Evolutionary conservation across 805 yeast species (phyloP), one percentile per base, ranked within the genome.

Genomic region (Teunomyces aglyptinius): DNA sequence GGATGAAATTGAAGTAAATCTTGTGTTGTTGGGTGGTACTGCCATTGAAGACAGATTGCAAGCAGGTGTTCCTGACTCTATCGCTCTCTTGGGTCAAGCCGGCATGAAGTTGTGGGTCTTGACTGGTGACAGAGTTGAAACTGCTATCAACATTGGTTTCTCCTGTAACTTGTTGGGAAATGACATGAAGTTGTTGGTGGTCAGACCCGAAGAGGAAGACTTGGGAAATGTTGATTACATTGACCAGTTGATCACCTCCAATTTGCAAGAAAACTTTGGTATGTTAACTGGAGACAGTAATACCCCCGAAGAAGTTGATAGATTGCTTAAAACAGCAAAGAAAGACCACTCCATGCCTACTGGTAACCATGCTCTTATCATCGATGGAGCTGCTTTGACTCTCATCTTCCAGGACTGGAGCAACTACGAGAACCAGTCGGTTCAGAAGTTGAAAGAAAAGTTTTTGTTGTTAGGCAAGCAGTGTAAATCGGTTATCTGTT

Each of bases 101-200:
- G 94, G 95, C 61, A 84, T 87, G 46, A 87, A 87, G 63, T 68
- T 87, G 44, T 87, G 95, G 95, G 94, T 87, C 40, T 71, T 87
- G 41, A 87, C 95, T 2, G 95, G 95, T 68, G 95, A 87, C 64
- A 86, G 85, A 64, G 88, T 87, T n/a, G 95, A 87, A 65, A 87
- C 95, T 27, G 95, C 94, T 10, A 86, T 87, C 55, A 87, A 87
- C 58, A 87, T 87, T 71, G 95, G 94, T 3, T 87, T 87, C 60
- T 85, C 91, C 2, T 87, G 95, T 76, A 87, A 87, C 57, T 68
- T 87, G 46, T 70, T 87, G 46, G 85, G 83, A 45, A 84, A 77
- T 52, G 87, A 85, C 40, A 86, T 87, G 95, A 85, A 87, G 55
- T 67, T 87, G 20, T 63, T 87, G 43, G 81, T 87, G 8, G 75